phyloP scores from a whole-genome alignment of 2,329 filamentous ascomycete genomes.

The Apiospora koreana region DNA sequence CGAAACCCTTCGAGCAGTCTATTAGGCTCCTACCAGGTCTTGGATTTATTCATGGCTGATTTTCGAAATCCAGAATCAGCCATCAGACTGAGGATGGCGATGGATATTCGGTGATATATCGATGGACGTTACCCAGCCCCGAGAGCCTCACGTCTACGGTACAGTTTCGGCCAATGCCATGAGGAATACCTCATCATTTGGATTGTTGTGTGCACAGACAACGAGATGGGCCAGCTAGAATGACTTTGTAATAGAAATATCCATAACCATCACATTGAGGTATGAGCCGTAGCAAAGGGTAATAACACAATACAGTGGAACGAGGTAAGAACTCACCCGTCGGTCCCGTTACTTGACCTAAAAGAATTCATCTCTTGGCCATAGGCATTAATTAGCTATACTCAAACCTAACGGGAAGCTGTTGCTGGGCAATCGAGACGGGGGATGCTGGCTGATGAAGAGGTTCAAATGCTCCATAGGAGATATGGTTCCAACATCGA shows the following conservation, averaged over 20 bases:
- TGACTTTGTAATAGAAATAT: not conserved
- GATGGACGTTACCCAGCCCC: not conserved
- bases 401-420: not conserved
- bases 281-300: not conserved
- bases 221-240: not conserved
- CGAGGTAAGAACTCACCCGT: not conserved
- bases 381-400: not conserved
- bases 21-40: not conserved
- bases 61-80: not conserved
- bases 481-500: conserved; percentile 1
- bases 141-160: not conserved
- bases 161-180: not conserved
- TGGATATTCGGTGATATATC: not conserved
- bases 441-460: not conserved
- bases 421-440: not conserved
- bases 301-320: not conserved
- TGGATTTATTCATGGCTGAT: too few relatives aligned
- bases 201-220: not conserved
- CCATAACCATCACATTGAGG: not conserved
- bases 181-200: too few relatives aligned
- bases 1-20: not conserved
- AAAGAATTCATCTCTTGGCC: not conserved
- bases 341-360: not conserved
- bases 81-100: not conserved
- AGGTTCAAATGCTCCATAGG: not conserved